These are phyloP conservation scores for Pythium utonaiense DNA, from an alignment of 352 stramenopile genomes.

Conservation along the genomic window DNA sequence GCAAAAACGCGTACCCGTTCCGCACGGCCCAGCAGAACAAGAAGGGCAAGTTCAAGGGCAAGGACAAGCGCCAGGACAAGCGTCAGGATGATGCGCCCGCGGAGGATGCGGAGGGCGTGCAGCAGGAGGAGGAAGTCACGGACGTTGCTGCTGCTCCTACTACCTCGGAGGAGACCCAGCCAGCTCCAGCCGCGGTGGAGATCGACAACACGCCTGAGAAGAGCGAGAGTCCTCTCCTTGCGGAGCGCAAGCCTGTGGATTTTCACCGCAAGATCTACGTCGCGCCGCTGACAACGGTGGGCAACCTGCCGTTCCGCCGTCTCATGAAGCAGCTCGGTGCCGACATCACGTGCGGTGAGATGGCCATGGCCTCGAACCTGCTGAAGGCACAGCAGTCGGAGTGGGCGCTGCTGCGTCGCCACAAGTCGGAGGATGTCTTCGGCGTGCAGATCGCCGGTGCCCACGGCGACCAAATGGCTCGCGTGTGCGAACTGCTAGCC, in stretches of 20 bases:
- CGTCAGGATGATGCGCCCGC: slow-evolving; percentile 7
- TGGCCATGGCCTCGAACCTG: slow-evolving; percentile 95
- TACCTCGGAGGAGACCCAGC: not conserved
- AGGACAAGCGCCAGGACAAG: slow-evolving; percentile 27
- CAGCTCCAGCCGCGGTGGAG: not conserved
- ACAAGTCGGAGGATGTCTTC: slow-evolving; percentile 97
- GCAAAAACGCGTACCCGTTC: slow-evolving; percentile 94
- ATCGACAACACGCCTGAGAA: slow-evolving; percentile 19
- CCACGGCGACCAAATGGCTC: slow-evolving; percentile 92
- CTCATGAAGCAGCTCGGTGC: slow-evolving; percentile 97
- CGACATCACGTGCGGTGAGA: slow-evolving; percentile 99
- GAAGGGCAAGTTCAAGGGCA: slow-evolving; percentile 46
- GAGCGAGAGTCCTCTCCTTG: slow-evolving; percentile 23
- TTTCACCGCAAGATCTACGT: slow-evolving; percentile 99
- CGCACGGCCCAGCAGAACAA: slow-evolving; percentile 69
- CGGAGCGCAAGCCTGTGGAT: slow-evolving; percentile 91
- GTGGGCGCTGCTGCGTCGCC: slow-evolving; percentile 96
- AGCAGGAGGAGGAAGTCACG: slow-evolving; percentile 3
- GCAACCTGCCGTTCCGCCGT: slow-evolving; percentile 98
- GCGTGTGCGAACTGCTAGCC: slow-evolving; percentile 91
- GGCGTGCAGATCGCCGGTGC: slow-evolving; percentile 96
- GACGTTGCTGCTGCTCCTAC: not conserved
- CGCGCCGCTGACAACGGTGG: slow-evolving; percentile 98
- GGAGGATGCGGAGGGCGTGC: slow-evolving; percentile 1
- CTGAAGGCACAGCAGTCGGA: slow-evolving; percentile 94